These are phyloP conservation scores for Zygosaccharomyces gambellarensis DNA, from an alignment of 805 yeast genomes.

Conservation along the genomic window DNA sequence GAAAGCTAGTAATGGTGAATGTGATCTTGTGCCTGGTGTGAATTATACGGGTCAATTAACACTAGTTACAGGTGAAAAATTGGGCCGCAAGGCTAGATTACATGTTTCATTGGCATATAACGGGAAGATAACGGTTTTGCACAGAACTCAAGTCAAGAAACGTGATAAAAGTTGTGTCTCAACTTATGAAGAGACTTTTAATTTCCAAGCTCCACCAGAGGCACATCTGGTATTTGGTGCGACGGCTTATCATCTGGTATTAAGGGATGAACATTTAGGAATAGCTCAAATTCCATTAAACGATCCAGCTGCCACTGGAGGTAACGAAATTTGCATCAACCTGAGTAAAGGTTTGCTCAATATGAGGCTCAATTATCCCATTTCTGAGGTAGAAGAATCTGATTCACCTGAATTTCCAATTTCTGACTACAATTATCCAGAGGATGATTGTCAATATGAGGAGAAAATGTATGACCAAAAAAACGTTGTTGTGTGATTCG, in stretches of 20 bases:
- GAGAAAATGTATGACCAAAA: background rate
- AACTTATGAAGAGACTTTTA: constrained; percentile 58
- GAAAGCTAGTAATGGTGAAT: constrained; percentile 21
- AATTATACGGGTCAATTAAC: constrained; percentile 49
- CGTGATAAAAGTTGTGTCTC: constrained; percentile 41
- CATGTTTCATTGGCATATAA: constrained; percentile 47
- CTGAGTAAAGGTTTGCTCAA: constrained; percentile 30
- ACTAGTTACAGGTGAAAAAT: constrained; percentile 45
- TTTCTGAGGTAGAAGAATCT: background rate
- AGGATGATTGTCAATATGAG: background rate
- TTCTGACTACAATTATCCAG: background rate
- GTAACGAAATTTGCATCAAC: constrained; percentile 29
- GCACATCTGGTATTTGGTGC: constrained; percentile 57
- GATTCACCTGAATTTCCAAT: background rate
- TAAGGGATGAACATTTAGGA: constrained; percentile 63
- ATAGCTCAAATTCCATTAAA: constrained; percentile 48
- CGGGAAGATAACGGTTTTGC: constrained; percentile 49
- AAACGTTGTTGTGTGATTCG: background rate
- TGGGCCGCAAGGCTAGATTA: constrained; percentile 44
- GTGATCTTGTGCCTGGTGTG: constrained; percentile 32
- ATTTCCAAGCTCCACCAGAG: constrained; percentile 62
- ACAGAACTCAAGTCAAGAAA: constrained; percentile 59
- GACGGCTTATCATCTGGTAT: constrained; percentile 64
- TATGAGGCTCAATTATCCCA: constrained; percentile 26
- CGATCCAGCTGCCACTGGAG: constrained; percentile 36